A percentile compares a stretch with the other conserved stretches of the same genome.
phyloP scores from a whole-genome alignment of 2,329 filamentous ascomycete species.

The Orbilia blumenaviensis region DNA sequence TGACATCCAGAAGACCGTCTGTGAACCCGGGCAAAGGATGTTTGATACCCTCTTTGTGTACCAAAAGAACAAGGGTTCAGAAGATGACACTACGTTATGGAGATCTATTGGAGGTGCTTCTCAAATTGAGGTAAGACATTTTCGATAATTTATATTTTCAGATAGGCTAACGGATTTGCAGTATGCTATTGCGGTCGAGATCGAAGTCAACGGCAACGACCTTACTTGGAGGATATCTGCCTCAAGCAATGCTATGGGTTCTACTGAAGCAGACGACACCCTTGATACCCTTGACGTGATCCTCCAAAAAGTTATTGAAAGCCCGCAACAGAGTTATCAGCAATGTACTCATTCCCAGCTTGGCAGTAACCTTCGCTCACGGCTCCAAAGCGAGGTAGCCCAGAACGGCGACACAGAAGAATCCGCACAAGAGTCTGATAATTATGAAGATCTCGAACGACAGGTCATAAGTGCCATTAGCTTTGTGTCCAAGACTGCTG shows the following conservation, averaged over 20 bases:
- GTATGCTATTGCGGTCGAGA: constrained; percentile 68
- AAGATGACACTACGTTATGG: constrained; percentile 64
- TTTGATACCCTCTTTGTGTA: constrained; percentile 75
- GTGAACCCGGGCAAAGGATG: constrained; percentile 63
- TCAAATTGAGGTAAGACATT: constrained; percentile 68
- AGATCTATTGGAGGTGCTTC: constrained; percentile 72
- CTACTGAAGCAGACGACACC: constrained; percentile 60
- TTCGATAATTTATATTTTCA: constrained; percentile 73
- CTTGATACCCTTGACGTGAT: constrained; percentile 32
- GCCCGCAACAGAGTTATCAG: constrained; percentile 6
- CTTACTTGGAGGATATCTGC: constrained; percentile 76
- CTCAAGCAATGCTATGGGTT: constrained; percentile 67
- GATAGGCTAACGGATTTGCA: constrained; percentile 14
- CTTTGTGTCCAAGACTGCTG: constrained; percentile 69
- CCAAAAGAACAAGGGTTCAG: constrained; percentile 65
- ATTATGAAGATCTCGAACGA: constrained; percentile 62
- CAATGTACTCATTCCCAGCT: constrained; percentile 1
- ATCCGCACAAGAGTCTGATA: constrained; percentile 57
- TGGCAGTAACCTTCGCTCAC: constrained; percentile 52
- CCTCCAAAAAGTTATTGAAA: constrained; percentile 29
- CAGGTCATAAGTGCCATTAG: constrained; percentile 60
- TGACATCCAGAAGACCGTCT: constrained; percentile 68
- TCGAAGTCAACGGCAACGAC: constrained; percentile 69
- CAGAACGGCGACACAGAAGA: constrained; percentile 2
- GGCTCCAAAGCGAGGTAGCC: constrained; percentile 7